Evolutionary conservation across 1,284 basidiomycete species (phyloP).

Genomic region (Exobasidium cylindrosporum): DNA sequence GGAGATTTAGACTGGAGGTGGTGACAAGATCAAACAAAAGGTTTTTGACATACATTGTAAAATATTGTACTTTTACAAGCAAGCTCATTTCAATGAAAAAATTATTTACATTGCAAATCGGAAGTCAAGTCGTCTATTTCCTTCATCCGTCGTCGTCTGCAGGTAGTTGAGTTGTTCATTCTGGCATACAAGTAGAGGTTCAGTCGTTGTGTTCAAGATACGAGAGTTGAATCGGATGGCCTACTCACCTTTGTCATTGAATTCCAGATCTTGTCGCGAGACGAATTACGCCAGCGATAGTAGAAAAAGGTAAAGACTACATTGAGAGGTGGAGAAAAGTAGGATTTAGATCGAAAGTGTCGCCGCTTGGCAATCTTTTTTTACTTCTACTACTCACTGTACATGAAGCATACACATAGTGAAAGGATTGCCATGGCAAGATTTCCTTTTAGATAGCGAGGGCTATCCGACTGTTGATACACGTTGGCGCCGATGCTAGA

Average conservation of each 20-base stretch:
- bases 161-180: conserved; percentile 33
- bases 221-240: not conserved
- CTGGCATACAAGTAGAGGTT: not conserved
- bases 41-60: no score
- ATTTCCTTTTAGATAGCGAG: conserved; percentile 20
- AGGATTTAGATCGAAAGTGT: not conserved
- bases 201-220: not conserved
- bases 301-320: conserved; percentile 23
- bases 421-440: conserved; percentile 12
- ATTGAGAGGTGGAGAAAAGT: no score
- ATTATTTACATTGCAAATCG: no score
- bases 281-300: conserved; percentile 28
- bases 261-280: conserved; percentile 28
- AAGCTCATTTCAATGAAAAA: no score
- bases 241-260: conserved; percentile 21
- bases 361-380: no score
- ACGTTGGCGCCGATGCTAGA: conserved; percentile 19
- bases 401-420: conserved; percentile 10
- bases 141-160: conserved; percentile 31
- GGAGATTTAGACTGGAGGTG: conserved; percentile 44
- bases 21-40: conserved; percentile 1
- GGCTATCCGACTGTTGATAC: conserved; percentile 20
- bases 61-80: not conserved
- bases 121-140: conserved; percentile 35
- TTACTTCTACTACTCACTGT: not conserved